Percentiles rank a stretch among this genome's conserved stretches.
These are phyloP conservation scores for Hibiscus syriacus DNA, from an alignment of 345 rosid species.

Conservation along the genomic window DNA sequence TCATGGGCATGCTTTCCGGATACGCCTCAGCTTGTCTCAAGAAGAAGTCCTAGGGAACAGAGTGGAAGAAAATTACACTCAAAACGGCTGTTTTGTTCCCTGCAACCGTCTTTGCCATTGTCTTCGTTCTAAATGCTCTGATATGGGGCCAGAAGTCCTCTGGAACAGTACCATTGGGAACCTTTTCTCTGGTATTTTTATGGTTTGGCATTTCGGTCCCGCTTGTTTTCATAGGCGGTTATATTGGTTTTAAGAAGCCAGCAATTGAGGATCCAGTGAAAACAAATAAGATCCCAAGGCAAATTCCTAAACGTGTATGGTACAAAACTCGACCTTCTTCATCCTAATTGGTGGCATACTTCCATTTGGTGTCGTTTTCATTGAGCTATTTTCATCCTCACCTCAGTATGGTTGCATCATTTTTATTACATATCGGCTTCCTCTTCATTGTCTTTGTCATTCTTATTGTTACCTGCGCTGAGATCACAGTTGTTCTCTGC, in stretches of 20 bases:
- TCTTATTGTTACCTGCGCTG: conserved; percentile 73
- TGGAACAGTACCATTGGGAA: conserved; percentile 90
- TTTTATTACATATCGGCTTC: conserved; percentile 95
- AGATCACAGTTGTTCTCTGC: conserved; percentile 83
- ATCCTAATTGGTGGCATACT: conserved; percentile 81
- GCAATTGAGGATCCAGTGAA: conserved; percentile 68
- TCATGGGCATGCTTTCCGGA: no score
- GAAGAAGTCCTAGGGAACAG: no score
- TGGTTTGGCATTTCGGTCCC: conserved; percentile 98
- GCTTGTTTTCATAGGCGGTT: conserved; percentile 65
- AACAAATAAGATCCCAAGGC: conserved; percentile 89
- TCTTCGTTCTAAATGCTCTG: conserved; percentile 73
- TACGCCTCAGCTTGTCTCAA: no score
- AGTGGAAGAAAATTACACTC: no score
- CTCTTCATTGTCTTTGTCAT: conserved; percentile 76
- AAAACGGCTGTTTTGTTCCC: no score
- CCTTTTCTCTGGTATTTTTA: conserved; percentile 66
- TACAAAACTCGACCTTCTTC: conserved; percentile 78
- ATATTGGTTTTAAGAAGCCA: conserved; percentile 68
- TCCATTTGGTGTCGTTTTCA: conserved; percentile 28
- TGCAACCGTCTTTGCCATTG: conserved; percentile 44
- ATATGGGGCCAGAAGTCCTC: conserved; percentile 93
- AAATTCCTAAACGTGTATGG: conserved; percentile 76
- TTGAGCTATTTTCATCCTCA: conserved; percentile 87
- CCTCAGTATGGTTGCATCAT: conserved; percentile 85